phyloP scores from a whole-genome alignment of 192 early-diverging fungal genomes.

The Mycoemilia scoparia region DNA sequence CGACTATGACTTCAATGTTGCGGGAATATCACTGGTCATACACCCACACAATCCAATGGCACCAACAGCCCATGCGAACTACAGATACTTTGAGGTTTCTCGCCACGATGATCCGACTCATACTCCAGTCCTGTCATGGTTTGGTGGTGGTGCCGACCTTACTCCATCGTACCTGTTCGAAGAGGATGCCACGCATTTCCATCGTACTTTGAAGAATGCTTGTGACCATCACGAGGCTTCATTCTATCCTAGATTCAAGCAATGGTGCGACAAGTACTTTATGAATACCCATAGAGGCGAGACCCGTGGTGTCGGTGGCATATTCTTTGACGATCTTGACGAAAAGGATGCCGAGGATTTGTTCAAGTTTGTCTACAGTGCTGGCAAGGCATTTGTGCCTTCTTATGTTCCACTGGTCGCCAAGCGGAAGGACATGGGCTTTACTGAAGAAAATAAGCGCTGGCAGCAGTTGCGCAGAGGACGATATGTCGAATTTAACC shows the following conservation, averaged over 20 bases:
- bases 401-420: slow-evolving; percentile 83
- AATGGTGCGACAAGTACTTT: slow-evolving; percentile 96
- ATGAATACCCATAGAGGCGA: slow-evolving; percentile 70
- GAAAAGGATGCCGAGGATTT: slow-evolving; percentile 50
- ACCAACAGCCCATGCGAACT: slow-evolving; percentile 95
- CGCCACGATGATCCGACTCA: slow-evolving; percentile 32
- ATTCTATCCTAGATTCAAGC: slow-evolving; percentile 83
- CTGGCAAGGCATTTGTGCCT: slow-evolving; percentile 57
- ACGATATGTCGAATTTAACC: slow-evolving; percentile 94
- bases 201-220: slow-evolving; percentile 72
- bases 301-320: slow-evolving; percentile 85
- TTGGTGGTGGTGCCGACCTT: slow-evolving; percentile 91
- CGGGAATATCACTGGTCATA: slow-evolving; percentile 80
- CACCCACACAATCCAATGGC: slow-evolving; percentile 90
- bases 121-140: slow-evolving; percentile 71
- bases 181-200: slow-evolving; percentile 89
- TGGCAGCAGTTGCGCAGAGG: slow-evolving; percentile 96
- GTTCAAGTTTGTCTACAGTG: slow-evolving; percentile 70
- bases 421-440: slow-evolving; percentile 60
- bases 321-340: slow-evolving; percentile 95
- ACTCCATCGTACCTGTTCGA: slow-evolving; percentile 80
- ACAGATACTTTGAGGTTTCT: slow-evolving; percentile 87
- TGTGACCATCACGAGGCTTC: slow-evolving; percentile 72
- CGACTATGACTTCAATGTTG: slow-evolving; percentile 64
- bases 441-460: slow-evolving; percentile 50